Conservation (phyloP, 768 basidiomycete species). For the Russula foetens region DNA sequence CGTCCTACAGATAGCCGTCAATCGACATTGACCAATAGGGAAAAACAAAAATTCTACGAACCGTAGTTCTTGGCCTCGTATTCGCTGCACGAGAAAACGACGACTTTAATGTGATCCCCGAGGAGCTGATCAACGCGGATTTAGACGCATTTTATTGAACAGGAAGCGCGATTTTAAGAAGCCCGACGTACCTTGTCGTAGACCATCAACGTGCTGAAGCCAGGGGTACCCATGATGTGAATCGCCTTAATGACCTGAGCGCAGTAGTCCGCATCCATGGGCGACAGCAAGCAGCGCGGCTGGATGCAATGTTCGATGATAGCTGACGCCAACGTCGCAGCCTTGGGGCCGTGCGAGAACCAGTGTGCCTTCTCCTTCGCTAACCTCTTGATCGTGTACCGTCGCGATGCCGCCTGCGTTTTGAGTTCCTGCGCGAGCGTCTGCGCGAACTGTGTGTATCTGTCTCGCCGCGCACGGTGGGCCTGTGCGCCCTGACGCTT, state of each 20-base stretch:
- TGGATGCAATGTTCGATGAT: constrained; percentile 89
- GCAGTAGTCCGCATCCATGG: constrained; percentile 94
- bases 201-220: constrained; percentile 77
- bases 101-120: constrained; percentile 72
- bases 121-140: constrained; percentile 49
- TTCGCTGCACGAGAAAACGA: constrained; percentile 91
- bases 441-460: constrained; percentile 53
- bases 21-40: neutral
- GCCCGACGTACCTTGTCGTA: constrained; percentile 50
- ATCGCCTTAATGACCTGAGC: constrained; percentile 84
- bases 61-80: constrained; percentile 95
- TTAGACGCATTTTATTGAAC: neutral
- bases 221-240: constrained; percentile 81
- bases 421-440: constrained; percentile 62
- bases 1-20: constrained; percentile 48
- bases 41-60: constrained; percentile 28
- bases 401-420: constrained; percentile 62
- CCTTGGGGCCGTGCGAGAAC: constrained; percentile 58
- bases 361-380: constrained; percentile 73
- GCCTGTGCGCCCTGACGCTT: constrained; percentile 48
- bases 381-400: constrained; percentile 69
- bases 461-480: constrained; percentile 56
- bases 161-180: constrained; percentile 29
- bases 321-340: constrained; percentile 44
- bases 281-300: constrained; percentile 87